Evolutionary conservation across 768 basidiomycete genomes (phyloP), one percentile per base, ranked within the genome.

Genomic region (Amanita fuliginea): DNA sequence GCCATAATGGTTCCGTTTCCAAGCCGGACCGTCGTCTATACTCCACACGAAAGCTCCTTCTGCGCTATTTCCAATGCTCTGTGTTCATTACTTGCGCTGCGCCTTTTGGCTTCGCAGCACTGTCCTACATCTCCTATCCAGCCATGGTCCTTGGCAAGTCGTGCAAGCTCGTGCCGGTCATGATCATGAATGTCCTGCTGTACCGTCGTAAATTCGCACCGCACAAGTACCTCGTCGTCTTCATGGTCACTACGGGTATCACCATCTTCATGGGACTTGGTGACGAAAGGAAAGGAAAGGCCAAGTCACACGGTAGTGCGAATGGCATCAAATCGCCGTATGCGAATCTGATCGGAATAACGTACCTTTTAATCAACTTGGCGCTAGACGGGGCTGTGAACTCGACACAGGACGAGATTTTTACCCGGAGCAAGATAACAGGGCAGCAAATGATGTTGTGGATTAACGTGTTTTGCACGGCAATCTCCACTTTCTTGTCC

Each of bases 361-460:
- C 71, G 1, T 88, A 91, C 62, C 76, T 91, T 18, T 69, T 89
- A 45, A 75, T 92, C 55, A 98, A 97, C 66, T 78, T 99, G 19
- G 68, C 85, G 26, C 75, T 99, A 46, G 96, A 99, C 63, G 96
- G 96, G 18, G 81, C 88, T 24, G 85, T 84, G 52, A 97, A 98
- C 69, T 89, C 90, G 9, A 95, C 94, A 2, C 96, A 99, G 64
- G 96, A 99, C 64, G 89, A 97, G 67, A 85, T 99, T 51, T 98
- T 99, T 67, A 71, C 80, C 21, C 71, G 75, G 10, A 81, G 86
- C 67, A 78, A 78, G 40, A 70, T 78, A 3, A 70, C 71, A 2
- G 96, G 96, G 6, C 93, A 96, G 64, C 96, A 99, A 62, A 97
- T 99, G 94, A 98, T 99, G 96, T 83, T 98, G 63, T 95, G 82